A percentile compares a stretch with the other conserved stretches of the same genome.
Evolutionary conservation across 148 eudicot genomes (phyloP).

Genomic region (Amaranthus cruentus): DNA sequence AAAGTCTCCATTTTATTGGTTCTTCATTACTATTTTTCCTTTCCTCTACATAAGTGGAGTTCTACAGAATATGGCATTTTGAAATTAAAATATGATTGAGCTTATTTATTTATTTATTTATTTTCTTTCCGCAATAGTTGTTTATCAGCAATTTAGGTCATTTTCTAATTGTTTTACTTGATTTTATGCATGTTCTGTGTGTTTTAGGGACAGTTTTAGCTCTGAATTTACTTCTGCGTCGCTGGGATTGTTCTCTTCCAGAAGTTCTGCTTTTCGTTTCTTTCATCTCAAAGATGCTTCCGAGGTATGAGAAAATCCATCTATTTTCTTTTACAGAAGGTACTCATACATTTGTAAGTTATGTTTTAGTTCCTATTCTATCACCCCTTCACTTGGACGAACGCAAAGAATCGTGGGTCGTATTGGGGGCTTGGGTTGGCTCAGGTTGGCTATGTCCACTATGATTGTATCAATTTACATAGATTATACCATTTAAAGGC

Average conservation of each 20-base stretch:
- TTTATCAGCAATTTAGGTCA: background rate
- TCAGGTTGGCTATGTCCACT: background rate
- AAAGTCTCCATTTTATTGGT: too few relatives aligned
- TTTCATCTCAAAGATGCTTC: conserved; percentile 73
- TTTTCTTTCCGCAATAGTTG: background rate
- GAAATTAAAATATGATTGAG: background rate
- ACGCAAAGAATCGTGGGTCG: too few relatives aligned
- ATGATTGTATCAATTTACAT: background rate
- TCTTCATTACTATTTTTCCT: too few relatives aligned
- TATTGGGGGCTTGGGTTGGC: too few relatives aligned
- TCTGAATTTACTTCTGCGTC: conserved; percentile 35
- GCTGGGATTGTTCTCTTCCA: conserved; percentile 33
- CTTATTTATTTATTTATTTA: background rate
- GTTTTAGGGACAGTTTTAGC: conserved; percentile 33
- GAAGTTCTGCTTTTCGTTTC: conserved; percentile 42
- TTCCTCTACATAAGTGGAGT: background rate
- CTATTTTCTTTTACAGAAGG: background rate
- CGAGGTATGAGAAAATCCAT: conserved; percentile 46
- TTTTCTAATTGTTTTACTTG: background rate
- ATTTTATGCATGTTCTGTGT: background rate
- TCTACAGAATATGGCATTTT: background rate
- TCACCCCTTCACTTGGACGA: too few relatives aligned
- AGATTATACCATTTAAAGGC: background rate
- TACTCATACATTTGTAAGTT: background rate
- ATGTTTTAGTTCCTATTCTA: background rate